Conservation (phyloP, 1,139 yeast species). For the Blastobotrys indianensis region DNA sequence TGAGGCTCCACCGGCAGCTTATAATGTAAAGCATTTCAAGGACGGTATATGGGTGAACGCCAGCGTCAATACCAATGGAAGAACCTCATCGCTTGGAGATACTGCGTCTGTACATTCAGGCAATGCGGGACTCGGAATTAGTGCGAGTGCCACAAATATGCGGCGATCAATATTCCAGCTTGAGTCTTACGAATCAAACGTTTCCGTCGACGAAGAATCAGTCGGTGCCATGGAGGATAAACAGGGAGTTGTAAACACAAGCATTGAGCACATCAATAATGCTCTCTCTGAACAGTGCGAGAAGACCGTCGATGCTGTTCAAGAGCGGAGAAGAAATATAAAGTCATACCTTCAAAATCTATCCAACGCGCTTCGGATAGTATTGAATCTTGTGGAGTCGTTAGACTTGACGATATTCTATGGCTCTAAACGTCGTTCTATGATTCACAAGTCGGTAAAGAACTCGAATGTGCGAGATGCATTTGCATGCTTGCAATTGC, state of each 20-base stretch:
- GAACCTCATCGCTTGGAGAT: constrained; percentile 4
- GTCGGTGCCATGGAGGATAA: constrained; percentile 9
- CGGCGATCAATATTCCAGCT: constrained; percentile 11
- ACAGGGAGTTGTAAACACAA: neutral
- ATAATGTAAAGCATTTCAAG: constrained; percentile 22
- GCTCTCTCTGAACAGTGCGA: neutral
- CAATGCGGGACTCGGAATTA: constrained; percentile 7
- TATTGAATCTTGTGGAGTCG: constrained; percentile 27
- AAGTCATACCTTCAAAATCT: constrained; percentile 20
- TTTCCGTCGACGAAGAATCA: constrained; percentile 8
- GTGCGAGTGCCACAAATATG: constrained; percentile 1
- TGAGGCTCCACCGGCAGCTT: constrained; percentile 17
- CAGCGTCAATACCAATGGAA: constrained; percentile 20
- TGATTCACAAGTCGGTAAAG: constrained; percentile 10
- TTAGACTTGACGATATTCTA: constrained; percentile 28
- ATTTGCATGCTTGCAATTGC: constrained; percentile 53
- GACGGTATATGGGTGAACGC: constrained; percentile 24
- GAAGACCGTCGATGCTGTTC: constrained; percentile 15
- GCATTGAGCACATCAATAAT: constrained; percentile 5
- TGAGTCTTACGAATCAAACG: constrained; percentile 13
- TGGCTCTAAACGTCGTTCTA: constrained; percentile 17
- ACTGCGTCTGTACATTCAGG: neutral
- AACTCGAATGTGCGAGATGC: constrained; percentile 16
- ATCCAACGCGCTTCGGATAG: constrained; percentile 17
- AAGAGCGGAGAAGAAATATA: constrained; percentile 21